Evolutionary conservation across 2,329 filamentous ascomycete genomes (phyloP).

Genomic region (Fusarium staphyleae): DNA sequence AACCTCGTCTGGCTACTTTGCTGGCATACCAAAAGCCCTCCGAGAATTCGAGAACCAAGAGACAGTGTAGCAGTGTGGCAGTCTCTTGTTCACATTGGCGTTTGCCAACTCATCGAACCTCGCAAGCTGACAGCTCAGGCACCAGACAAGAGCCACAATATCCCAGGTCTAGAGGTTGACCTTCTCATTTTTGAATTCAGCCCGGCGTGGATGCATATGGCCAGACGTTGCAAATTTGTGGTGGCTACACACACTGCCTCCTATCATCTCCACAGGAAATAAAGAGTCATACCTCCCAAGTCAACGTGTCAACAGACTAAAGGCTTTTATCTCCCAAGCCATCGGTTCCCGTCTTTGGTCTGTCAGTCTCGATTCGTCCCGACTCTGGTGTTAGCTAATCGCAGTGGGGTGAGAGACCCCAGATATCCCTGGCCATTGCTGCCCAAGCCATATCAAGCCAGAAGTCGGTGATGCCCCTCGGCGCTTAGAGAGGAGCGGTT

Average conservation of each 20-base stretch:
- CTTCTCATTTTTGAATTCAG: constrained; percentile 10
- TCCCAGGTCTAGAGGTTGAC: neutral
- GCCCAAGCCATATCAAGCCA: constrained; percentile 18
- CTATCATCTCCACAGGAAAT: neutral
- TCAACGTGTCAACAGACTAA: constrained; percentile 30
- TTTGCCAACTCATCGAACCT: constrained; percentile 23
- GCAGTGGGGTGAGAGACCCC: constrained; percentile 19
- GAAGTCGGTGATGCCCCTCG: constrained; percentile 30
- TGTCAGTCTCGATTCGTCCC: neutral
- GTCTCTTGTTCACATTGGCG: constrained; percentile 16
- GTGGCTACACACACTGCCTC: neutral
- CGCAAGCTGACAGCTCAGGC: constrained; percentile 3
- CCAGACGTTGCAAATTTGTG: neutral
- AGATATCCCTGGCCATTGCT: constrained; percentile 26
- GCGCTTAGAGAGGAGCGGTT: constrained; percentile 23
- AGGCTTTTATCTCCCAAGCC: constrained; percentile 17
- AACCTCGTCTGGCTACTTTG: neutral
- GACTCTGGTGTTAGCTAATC: constrained; percentile 7
- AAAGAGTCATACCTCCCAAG: constrained; percentile 25
- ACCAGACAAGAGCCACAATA: constrained; percentile 11
- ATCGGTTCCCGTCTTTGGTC: neutral
- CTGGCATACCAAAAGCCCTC: neutral
- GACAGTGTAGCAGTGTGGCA: neutral
- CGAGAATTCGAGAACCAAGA: neutral
- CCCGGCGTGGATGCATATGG: neutral